phyloP scores from a whole-genome alignment of 257 asterid species.

The Cordia subcordata region DNA sequence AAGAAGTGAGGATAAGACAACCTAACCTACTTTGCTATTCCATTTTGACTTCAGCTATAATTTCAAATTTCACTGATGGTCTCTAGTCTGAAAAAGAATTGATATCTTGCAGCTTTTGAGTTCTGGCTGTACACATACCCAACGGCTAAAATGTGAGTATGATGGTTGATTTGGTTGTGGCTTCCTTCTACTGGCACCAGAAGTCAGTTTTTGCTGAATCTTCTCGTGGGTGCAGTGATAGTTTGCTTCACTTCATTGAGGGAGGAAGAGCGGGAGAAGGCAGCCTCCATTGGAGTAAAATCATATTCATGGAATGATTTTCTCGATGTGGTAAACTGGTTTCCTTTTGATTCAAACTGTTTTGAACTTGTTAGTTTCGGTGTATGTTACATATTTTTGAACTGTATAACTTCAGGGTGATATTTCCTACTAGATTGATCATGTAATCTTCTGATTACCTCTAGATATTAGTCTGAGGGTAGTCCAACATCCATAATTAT shows the following conservation, averaged over 20 bases:
- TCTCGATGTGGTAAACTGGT: conserved; percentile 47
- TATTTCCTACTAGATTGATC: no score
- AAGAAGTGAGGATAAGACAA: conserved; percentile 50
- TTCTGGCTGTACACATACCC: conserved; percentile 72
- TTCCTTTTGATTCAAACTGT: neutral
- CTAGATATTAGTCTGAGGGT: no score
- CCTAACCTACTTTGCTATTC: conserved; percentile 10
- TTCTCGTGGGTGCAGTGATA: conserved; percentile 48
- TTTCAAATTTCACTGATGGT: neutral
- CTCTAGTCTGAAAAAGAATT: neutral
- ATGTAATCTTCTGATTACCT: no score
- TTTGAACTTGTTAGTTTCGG: neutral
- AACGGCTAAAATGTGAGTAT: conserved; percentile 60
- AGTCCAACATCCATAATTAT: no score
- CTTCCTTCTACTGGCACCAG: neutral
- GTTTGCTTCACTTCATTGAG: conserved; percentile 71
- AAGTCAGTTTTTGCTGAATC: conserved; percentile 13
- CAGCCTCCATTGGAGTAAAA: conserved; percentile 45
- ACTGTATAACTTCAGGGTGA: no score
- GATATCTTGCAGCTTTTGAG: conserved; percentile 52
- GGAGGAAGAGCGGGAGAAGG: conserved; percentile 48
- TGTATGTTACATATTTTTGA: neutral
- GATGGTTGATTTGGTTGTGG: conserved; percentile 3
- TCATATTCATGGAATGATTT: conserved; percentile 73
- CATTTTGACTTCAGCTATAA: conserved; percentile 2